Evolutionary conservation across 2,329 filamentous ascomycete species (phyloP).

Genomic region (Cladophialophora psammophila): DNA sequence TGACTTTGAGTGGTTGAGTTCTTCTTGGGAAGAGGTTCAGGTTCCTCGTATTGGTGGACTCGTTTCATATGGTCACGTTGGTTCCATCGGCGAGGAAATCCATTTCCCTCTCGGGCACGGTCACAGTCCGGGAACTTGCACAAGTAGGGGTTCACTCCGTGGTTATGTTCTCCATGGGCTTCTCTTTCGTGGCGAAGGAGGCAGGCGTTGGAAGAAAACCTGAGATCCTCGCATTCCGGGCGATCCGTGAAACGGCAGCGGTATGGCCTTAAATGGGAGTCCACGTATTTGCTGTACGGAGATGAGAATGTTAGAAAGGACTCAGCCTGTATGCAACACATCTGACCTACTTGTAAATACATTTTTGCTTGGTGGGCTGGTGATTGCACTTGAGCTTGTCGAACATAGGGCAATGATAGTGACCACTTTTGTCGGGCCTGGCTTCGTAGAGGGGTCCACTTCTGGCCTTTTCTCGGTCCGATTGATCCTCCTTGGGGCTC

Average conservation of each 20-base stretch:
- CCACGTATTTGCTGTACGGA: constrained; percentile 82
- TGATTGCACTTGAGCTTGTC: constrained; percentile 76
- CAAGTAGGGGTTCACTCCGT: constrained; percentile 89
- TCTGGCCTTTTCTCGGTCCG: constrained; percentile 37
- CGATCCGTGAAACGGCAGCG: constrained; percentile 75
- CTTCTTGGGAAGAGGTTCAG: constrained; percentile 38
- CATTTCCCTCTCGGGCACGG: constrained; percentile 79
- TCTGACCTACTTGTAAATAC: constrained; percentile 90
- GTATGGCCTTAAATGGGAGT: constrained; percentile 96
- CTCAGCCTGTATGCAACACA: constrained; percentile 26
- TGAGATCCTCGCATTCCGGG: constrained; percentile 79
- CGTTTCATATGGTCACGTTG: constrained; percentile 96
- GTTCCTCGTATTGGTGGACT: constrained; percentile 71
- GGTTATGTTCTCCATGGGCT: constrained; percentile 93
- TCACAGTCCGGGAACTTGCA: constrained; percentile 90
- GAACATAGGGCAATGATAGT: constrained; percentile 93
- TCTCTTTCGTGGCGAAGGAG: constrained; percentile 94
- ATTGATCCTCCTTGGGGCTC: constrained; percentile 33
- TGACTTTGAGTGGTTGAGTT: constrained; percentile 22
- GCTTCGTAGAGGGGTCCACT: constrained; percentile 38
- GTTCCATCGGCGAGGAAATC: constrained; percentile 96
- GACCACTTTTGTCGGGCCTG: constrained; percentile 65
- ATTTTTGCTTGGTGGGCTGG: constrained; percentile 95
- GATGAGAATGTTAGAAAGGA: constrained; percentile 39
- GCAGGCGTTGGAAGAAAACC: constrained; percentile 95